phyloP scores from a whole-genome alignment of 2,329 filamentous ascomycete genomes.

The Fonsecaea pedrosoi region DNA sequence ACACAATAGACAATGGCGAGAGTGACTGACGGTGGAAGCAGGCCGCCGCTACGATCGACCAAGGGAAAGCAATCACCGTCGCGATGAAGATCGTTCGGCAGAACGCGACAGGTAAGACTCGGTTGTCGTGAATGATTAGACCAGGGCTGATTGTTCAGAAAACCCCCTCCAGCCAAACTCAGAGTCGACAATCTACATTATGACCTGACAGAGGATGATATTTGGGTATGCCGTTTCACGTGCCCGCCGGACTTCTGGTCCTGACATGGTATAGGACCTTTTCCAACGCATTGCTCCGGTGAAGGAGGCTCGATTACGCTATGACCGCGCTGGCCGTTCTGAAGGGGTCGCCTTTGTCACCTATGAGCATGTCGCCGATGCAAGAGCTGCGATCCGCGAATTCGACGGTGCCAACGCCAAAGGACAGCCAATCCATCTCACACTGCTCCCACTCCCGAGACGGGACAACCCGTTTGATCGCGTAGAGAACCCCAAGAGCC shows the following conservation, averaged over 20 bases:
- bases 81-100: constrained; percentile 49
- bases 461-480: constrained; percentile 56
- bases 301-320: constrained; percentile 71
- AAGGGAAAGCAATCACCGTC: constrained; percentile 29
- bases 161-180: constrained; percentile 70
- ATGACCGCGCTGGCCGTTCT: constrained; percentile 87
- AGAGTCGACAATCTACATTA: constrained; percentile 92
- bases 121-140: background rate
- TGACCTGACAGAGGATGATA: constrained; percentile 82
- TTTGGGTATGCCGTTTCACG: constrained; percentile 64
- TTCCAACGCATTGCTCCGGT: constrained; percentile 80
- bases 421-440: constrained; percentile 80
- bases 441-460: constrained; percentile 65
- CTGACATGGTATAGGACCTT: constrained; percentile 66
- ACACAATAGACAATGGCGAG: constrained; percentile 22
- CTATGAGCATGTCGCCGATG: constrained; percentile 74
- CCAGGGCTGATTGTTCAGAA: constrained; percentile 50
- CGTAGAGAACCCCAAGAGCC: constrained; percentile 62
- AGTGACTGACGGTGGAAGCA: constrained; percentile 42
- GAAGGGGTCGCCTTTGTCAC: constrained; percentile 84
- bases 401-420: constrained; percentile 92
- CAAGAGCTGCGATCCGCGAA: constrained; percentile 74
- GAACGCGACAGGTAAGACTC: constrained; percentile 46
- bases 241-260: background rate
- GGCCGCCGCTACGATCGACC: constrained; percentile 29